Base-by-base conservation (phyloP, 805 yeast species). In the Zygosaccharomyces rouxii region DNA sequence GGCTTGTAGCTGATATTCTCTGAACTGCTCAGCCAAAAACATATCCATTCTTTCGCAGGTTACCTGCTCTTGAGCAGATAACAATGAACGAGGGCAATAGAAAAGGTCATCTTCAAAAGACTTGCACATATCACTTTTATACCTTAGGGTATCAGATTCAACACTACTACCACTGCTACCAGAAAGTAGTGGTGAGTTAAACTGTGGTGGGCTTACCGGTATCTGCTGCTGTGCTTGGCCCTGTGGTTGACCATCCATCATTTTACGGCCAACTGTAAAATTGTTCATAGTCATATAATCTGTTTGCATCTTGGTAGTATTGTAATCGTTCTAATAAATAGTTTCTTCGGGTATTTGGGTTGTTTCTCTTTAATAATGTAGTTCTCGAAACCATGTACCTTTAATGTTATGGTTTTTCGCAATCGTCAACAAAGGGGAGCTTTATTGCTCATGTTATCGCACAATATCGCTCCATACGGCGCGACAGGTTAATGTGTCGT, bases 81-180 rank as follows among this genome's bases (percentile, higher is more conserved):
- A 47, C 43, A 64, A 52, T 11, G 60, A 52, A 35, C 67, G 53
- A 22, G 69, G 69, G 52, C 69, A 64, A 39, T 55, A 64, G 7
- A 63, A 57, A 7, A 62, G 44, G 50, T 64, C 69, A 47, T 64
- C 69, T 46, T 64, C 67, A 46, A 63, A 63, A 10, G 64, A 58
- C 50, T 62, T 64, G 44, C 59, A 54, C 38, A 57, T 54, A 42
- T 61, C 62, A 33, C 58, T 61, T 45, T 59, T 62, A 41, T 51
- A 47, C 31, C 57, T 58, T 38, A 62, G 42, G n/a, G 62, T 42
- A 35, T 55, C 54, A 10, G 49, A 51, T 21, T 53, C 54, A 35
- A 47, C 40, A 18, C 53, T 52, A 18, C 51, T 49, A 7, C 53
- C 53, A 29, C 55, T 46, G 42, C 53, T 52, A 16, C 52, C 55